Evolutionary conservation across 306 rosid genomes (phyloP).

Genomic region (Trifolium pratense): DNA sequence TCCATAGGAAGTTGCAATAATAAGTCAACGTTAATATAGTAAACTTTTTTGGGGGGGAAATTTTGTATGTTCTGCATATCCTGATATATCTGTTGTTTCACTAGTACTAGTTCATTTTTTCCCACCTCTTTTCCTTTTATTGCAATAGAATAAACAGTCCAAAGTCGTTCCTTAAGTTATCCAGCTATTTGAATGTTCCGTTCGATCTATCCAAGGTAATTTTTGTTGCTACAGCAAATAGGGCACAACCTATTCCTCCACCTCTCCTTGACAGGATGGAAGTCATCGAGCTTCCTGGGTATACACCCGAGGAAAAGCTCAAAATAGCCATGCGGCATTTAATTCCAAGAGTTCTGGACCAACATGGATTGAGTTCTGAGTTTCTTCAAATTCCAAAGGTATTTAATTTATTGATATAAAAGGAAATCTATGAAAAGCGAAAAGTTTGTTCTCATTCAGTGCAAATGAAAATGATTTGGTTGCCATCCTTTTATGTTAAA

Average conservation of each 20-base stretch:
- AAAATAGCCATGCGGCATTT: conserved; percentile 90
- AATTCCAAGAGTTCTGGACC: conserved; percentile 94
- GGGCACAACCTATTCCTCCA: conserved; percentile 91
- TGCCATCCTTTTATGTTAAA: background rate
- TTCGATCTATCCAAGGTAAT: conserved; percentile 92
- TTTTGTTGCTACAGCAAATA: conserved; percentile 97
- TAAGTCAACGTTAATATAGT: conserved; percentile 10
- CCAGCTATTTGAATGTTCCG: conserved; percentile 96
- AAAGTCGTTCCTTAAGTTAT: conserved; percentile 61
- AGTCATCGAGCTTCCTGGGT: conserved; percentile 98
- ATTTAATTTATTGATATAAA: conserved; percentile 29
- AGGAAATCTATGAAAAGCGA: conserved; percentile 3
- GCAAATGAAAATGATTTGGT: conserved; percentile 26
- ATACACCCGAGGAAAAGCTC: conserved; percentile 93
- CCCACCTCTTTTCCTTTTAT: background rate
- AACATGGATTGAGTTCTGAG: conserved; percentile 88
- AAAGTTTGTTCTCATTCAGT: conserved; percentile 27
- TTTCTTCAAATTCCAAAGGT: conserved; percentile 97
- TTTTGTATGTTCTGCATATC: conserved; percentile 12
- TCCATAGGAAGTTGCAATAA: conserved; percentile 34
- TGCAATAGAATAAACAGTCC: conserved; percentile 18
- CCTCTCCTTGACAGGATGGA: conserved; percentile 98
- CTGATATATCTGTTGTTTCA: conserved; percentile 14
- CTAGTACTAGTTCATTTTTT: background rate
- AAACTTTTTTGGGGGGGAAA: background rate